Percentiles rank a stretch among this genome's conserved stretches.
These are phyloP conservation scores for Cytospora leucostoma DNA, from an alignment of 2,329 filamentous ascomycete genomes.

Conservation along the genomic window DNA sequence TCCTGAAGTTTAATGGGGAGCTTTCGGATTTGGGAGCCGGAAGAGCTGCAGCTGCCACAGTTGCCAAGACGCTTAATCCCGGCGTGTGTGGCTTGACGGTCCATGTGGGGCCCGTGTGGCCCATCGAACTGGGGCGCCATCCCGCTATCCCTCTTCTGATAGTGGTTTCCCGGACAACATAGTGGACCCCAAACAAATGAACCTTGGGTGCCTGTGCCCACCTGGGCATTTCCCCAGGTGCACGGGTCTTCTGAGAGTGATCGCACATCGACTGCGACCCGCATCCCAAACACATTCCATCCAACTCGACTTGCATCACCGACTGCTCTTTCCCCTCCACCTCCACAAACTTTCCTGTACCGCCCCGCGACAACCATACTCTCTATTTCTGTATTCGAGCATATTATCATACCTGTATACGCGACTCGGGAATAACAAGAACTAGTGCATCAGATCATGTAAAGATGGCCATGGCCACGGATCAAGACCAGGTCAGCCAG, in stretches of 20 bases:
- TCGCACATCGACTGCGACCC: not conserved
- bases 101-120: not conserved
- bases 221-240: not conserved
- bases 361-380: not conserved
- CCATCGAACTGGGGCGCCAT: not conserved
- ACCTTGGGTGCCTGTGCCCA: not conserved
- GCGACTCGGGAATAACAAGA: constrained; percentile 29
- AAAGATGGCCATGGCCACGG: constrained; percentile 35
- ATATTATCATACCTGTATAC: constrained; percentile 31
- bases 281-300: not conserved
- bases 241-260: not conserved
- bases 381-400: not conserved
- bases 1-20: constrained; percentile 8
- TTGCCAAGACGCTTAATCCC: constrained; percentile 14
- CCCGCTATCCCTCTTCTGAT: constrained; percentile 4
- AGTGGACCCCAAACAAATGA: not conserved
- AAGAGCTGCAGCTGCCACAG: constrained; percentile 4
- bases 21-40: constrained; percentile 4
- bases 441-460: constrained; percentile 34
- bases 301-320: constrained; percentile 5
- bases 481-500: constrained; percentile 38
- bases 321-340: not conserved
- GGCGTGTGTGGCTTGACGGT: not conserved
- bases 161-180: constrained; percentile 5
- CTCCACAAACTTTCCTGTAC: not conserved